These are phyloP conservation scores for Dipodascopsis uninucleata DNA, from an alignment of 805 yeast species.

Conservation along the genomic window DNA sequence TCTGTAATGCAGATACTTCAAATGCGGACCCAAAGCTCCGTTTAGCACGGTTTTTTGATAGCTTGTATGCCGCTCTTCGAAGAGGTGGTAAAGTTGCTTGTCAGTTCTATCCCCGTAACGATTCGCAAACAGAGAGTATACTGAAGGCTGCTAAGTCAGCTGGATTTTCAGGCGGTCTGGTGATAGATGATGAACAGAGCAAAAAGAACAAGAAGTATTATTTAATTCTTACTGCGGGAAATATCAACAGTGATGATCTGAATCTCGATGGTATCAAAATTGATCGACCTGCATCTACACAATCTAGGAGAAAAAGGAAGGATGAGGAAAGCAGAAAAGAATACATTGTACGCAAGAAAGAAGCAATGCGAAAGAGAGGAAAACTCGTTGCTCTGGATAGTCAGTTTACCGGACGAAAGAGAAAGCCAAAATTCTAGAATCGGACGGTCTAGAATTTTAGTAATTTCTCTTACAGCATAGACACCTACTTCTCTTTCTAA, in stretches of 20 bases:
- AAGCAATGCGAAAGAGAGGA: conserved; percentile 86
- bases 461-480: too few species aligned
- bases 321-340: conserved; percentile 72
- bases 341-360: conserved; percentile 86
- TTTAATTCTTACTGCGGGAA: conserved; percentile 83
- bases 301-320: conserved; percentile 44
- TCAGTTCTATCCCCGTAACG: conserved; percentile 92
- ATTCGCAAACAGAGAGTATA: conserved; percentile 74
- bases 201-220: conserved; percentile 89
- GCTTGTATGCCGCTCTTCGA: conserved; percentile 77
- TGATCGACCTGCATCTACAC: conserved; percentile 53
- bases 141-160: conserved; percentile 83
- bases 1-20: conserved; percentile 89
- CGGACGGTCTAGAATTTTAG: too few species aligned
- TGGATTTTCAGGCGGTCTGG: conserved; percentile 94
- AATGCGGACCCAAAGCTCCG: conserved; percentile 80
- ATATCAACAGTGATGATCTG: conserved; percentile 47
- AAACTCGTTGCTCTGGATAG: conserved; percentile 82
- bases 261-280: conserved; percentile 77
- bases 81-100: conserved; percentile 98
- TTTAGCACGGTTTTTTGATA: conserved; percentile 75
- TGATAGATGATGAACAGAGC: conserved; percentile 89
- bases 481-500: too few species aligned
- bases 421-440: conserved; percentile 58
- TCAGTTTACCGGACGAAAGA: conserved; percentile 83